These are phyloP conservation scores for Heritiera fomes DNA, from an alignment of 345 rosid genomes.

Conservation along the genomic window DNA sequence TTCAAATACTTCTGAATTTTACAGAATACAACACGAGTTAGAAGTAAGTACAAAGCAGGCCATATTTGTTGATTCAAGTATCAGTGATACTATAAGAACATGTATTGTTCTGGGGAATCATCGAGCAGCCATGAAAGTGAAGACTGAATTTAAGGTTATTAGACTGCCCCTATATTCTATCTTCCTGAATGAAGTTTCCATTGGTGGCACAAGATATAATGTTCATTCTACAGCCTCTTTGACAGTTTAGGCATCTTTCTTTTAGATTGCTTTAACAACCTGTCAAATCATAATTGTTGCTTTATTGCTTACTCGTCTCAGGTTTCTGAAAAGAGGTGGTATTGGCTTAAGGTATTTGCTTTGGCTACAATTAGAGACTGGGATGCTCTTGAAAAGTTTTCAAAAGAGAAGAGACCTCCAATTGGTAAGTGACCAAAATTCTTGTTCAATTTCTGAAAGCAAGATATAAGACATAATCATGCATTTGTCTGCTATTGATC, in stretches of 20 bases:
- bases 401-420: slow-evolving; percentile 94
- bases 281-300: slow-evolving; percentile 44
- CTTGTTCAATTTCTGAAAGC: not conserved
- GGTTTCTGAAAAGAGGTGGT: slow-evolving; percentile 97
- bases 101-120: slow-evolving; percentile 69
- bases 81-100: slow-evolving; percentile 95
- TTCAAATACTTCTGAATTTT: slow-evolving; percentile 6
- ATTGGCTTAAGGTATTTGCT: slow-evolving; percentile 83
- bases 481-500: slow-evolving; percentile 9
- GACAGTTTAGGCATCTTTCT: not conserved
- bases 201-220: not conserved
- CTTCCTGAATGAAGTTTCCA: slow-evolving; percentile 5
- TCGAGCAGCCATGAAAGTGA: slow-evolving; percentile 39
- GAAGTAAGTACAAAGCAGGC: slow-evolving; percentile 91
- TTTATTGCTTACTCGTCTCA: slow-evolving; percentile 45
- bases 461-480: not conserved
- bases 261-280: not conserved
- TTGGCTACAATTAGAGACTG: slow-evolving; percentile 89
- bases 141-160: slow-evolving; percentile 70
- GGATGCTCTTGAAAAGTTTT: slow-evolving; percentile 90
- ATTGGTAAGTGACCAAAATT: slow-evolving; percentile 47
- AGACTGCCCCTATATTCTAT: slow-evolving; percentile 17
- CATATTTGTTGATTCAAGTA: slow-evolving; percentile 96
- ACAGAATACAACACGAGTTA: slow-evolving; percentile 91
- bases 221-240: not conserved